Base-by-base conservation (phyloP, 2,329 filamentous ascomycete genomes). In the Cytospora paraplurivora region DNA sequence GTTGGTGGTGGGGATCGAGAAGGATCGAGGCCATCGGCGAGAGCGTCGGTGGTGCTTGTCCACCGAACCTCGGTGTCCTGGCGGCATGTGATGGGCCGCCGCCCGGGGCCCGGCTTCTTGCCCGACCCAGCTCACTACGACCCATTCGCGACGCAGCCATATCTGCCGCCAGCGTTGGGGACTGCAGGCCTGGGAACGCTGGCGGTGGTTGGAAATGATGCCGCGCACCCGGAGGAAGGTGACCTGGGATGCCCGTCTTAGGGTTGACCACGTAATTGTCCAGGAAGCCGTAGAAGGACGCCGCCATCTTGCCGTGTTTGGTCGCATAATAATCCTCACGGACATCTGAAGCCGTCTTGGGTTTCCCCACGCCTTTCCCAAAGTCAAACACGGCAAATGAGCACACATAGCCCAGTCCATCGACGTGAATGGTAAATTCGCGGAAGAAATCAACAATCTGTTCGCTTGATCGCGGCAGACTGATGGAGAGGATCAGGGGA, bases 351-450 rank as follows among this genome's bases (percentile, higher is more conserved):
- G 71, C 74, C 60, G 69, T 76, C 58, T 75, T 77, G 4, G 74
- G 73, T 33, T 79, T 78, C 15, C 77, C 78, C 27, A 88, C 82
- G 32, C 88, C 90, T 74, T 93, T 94, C 75, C 96, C 93, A 78
- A 98, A 98, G 67, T 97, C 92, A 71, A 99, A 99, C 41, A 97
- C 92, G 3, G 95, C 95, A 77, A 97, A 98, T 1, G 94, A 97
- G 76, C 95, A 99, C 12, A 98, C 92, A 68, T 97, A 94, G 27
- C 95, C 95, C 41, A 99, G 84, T 0, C 95, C 95, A 72, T 99
- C 95, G 17, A 99, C 94, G 70, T 99, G 93, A 27, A 99, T 88
- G 0, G 95, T 98, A 70, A 98, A 97, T 73, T 99, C 95, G 47
- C 95, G 88, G 80, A 99, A 98, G 76, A 99, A 99, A 76, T 99